Percentiles rank a stretch among this genome's conserved stretches.
Conservation (phyloP, 164 flowering plant genomes). For the Vitis rupestris region DNA sequence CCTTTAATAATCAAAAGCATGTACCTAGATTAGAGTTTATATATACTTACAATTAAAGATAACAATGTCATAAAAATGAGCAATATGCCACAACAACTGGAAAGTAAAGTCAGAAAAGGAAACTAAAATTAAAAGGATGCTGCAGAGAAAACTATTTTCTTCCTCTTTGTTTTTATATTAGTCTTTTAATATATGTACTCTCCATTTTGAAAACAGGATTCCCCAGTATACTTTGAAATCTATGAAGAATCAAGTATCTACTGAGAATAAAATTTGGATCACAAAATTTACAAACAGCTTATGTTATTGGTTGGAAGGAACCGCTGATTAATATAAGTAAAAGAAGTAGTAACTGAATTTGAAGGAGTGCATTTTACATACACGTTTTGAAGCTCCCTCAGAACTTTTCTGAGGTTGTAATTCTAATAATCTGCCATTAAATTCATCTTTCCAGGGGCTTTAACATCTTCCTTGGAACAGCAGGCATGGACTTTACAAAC, state of each 20-base stretch:
- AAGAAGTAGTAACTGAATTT: neutral
- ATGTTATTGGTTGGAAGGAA: neutral
- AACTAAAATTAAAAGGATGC: neutral
- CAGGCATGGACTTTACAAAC: neutral
- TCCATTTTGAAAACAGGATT: neutral
- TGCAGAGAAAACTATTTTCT: neutral
- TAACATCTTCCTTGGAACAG: neutral
- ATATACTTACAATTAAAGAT: neutral
- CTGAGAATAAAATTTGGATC: neutral
- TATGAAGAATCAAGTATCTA: neutral
- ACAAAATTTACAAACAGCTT: neutral
- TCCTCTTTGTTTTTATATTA: neutral
- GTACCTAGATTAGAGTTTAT: neutral
- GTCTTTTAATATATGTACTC: neutral
- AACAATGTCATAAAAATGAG: neutral
- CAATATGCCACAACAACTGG: neutral
- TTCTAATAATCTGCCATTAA: constrained; percentile 7
- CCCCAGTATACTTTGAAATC: neutral
- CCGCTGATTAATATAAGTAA: neutral
- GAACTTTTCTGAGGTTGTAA: constrained; percentile 7
- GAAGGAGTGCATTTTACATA: constrained; percentile 21
- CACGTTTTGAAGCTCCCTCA: constrained; percentile 15
- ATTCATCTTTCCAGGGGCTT: neutral
- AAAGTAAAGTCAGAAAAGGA: neutral
- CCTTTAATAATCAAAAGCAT: neutral